Evolutionary conservation across 305 asterid species (phyloP), one percentile per base, ranked within the genome.

Genomic region (Fraxinus nigra): DNA sequence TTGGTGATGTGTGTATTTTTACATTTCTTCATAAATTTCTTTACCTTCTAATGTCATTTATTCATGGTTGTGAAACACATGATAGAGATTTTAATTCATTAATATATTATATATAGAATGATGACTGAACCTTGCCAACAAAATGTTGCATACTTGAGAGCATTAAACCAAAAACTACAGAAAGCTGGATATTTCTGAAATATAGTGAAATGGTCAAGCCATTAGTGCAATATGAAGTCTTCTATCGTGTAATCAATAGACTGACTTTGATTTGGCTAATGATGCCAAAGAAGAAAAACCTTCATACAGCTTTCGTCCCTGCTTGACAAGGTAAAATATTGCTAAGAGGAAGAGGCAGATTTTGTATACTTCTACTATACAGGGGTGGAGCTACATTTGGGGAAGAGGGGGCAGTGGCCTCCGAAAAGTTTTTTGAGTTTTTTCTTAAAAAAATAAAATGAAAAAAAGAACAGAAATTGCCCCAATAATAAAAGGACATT

Each of bases 201-300:
- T 72, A 38, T 35, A 35, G 56, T 54, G 54, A 72, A 14, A 56
- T 24, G 35, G 56, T 67, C 32, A 35, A 37, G 32, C 76, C 54
- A 61, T 82, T 48, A 48, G 61, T 51, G 61, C 78, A 48, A 65
- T 48, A 77, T 77, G 82, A 78, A 35, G 70, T 38, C 82, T 82
- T 78, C 80, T 56, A 75, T 24, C 7, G 8, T 43, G 67, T 30
- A 65, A 75, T 22, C 51, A 77, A 6, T 63, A 34, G 34, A 28
- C 37, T 9, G 28, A 8, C 38, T 28, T 35, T 37, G 48, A 75
- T 75, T 65, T 14, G 35, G 67, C 56, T 73, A 80, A 61, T 11
- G 72, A 74, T 63, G 24, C 16, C n/a, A 28, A 63, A 46, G 56
- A 46, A 75, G 28, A 72, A 79, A 33, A 46, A 10, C 54, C 18